phyloP scores from a whole-genome alignment of 768 basidiomycete species.

The Pleurotus eryngii region DNA sequence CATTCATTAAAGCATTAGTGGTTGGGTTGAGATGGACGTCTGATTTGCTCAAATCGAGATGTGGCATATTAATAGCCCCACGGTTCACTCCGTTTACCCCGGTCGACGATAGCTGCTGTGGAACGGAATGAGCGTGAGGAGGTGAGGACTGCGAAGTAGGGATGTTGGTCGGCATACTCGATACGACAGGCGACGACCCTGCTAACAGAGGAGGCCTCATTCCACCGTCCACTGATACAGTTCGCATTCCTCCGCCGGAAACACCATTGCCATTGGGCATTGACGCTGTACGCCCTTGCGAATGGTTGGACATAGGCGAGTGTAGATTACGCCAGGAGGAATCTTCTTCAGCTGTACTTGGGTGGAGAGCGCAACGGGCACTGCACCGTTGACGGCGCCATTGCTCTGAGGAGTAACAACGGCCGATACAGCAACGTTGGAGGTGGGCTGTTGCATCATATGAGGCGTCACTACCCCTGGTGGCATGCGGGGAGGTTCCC shows the following conservation, averaged over 20 bases:
- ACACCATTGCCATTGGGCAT: constrained; percentile 18
- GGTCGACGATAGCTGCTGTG: constrained; percentile 31
- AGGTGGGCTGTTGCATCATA: constrained; percentile 8
- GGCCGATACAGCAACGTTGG: constrained; percentile 3
- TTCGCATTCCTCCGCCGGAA: background rate
- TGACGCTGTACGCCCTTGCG: constrained; percentile 54
- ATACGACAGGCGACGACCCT: constrained; percentile 17
- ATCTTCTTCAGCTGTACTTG: constrained; percentile 61
- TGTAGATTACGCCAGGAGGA: constrained; percentile 45
- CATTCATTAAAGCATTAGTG: constrained; percentile 23
- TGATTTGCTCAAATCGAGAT: constrained; percentile 38
- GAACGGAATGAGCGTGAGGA: constrained; percentile 32
- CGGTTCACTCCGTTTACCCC: constrained; percentile 34
- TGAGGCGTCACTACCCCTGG: constrained; percentile 16
- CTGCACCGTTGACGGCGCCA: constrained; percentile 6
- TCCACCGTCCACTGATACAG: background rate
- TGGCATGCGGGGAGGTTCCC: constrained; percentile 29
- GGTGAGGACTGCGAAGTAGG: constrained; percentile 34
- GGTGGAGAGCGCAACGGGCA: constrained; percentile 53
- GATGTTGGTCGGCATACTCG: constrained; percentile 26
- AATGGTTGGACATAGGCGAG: constrained; percentile 61
- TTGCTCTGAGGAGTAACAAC: background rate
- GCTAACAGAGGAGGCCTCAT: constrained; percentile 28
- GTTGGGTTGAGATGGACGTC: constrained; percentile 19
- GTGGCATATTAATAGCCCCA: constrained; percentile 43